Conservation (phyloP, 495 filamentous ascomycete genomes). For the Bombardia bombarda region DNA sequence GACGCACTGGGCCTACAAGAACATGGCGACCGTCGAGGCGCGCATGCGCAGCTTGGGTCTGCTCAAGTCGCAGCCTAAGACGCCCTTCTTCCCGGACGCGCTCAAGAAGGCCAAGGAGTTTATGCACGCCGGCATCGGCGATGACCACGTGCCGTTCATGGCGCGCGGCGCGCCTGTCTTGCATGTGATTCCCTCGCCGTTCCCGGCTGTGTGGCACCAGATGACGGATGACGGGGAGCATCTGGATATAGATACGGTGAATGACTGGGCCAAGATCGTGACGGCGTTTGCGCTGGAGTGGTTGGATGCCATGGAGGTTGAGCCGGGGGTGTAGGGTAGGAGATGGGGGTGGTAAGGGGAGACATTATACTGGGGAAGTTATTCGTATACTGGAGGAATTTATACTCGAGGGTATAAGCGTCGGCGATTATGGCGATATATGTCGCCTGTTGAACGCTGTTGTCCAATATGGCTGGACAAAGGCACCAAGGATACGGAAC, state of each 20-base stretch:
- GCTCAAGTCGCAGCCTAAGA: constrained; percentile 23
- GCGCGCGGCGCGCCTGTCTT: constrained; percentile 68
- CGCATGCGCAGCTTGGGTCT: constrained; percentile 50
- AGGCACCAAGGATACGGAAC: too few relatives aligned
- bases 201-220: constrained; percentile 77
- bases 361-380: too few relatives aligned
- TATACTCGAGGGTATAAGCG: too few relatives aligned
- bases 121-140: constrained; percentile 40
- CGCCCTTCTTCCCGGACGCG: constrained; percentile 40
- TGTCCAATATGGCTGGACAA: too few relatives aligned
- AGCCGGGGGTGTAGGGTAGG: too few relatives aligned
- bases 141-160: constrained; percentile 87
- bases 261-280: constrained; percentile 75
- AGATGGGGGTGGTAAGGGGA: too few relatives aligned
- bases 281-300: constrained; percentile 79
- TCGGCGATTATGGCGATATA: too few relatives aligned
- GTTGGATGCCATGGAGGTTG: constrained; percentile 49
- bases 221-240: constrained; percentile 75
- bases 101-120: constrained; percentile 45
- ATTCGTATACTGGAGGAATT: too few relatives aligned
- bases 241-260: constrained; percentile 65
- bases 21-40: constrained; percentile 58
- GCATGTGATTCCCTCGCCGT: constrained; percentile 73
- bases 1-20: constrained; percentile 85
- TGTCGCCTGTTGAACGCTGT: too few relatives aligned